Conservation (phyloP, 176 grass and related monocot genomes). For the Oryza meridionalis region DNA sequence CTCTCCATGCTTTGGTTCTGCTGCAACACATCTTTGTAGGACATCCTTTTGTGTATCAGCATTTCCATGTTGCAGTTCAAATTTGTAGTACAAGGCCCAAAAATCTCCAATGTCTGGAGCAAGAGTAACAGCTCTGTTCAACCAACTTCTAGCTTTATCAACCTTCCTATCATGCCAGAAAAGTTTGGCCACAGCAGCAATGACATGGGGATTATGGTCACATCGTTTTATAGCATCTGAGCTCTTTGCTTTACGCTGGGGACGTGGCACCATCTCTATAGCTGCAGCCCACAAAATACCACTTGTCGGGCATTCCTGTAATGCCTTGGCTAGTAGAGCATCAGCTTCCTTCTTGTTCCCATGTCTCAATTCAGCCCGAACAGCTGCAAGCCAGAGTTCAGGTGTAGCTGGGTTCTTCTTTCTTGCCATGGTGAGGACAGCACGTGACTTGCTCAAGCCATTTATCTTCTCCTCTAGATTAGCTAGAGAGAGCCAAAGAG, state of each 20-base stretch:
- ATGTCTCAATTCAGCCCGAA: slow-evolving; percentile 74
- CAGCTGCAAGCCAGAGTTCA: slow-evolving; percentile 92
- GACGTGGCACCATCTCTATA: slow-evolving; percentile 86
- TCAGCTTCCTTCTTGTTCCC: slow-evolving; percentile 89
- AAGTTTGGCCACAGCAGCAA: slow-evolving; percentile 81
- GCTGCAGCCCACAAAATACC: slow-evolving; percentile 85
- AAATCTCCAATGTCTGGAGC: slow-evolving; percentile 84
- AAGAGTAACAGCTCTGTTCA: slow-evolving; percentile 86
- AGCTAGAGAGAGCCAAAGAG: slow-evolving; percentile 87
- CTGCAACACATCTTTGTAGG: slow-evolving; percentile 69
- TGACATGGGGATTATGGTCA: slow-evolving; percentile 81
- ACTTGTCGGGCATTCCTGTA: slow-evolving; percentile 90
- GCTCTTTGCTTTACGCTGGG: slow-evolving; percentile 76
- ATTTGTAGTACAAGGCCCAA: slow-evolving; percentile 85
- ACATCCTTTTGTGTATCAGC: slow-evolving; percentile 79
- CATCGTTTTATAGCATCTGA: slow-evolving; percentile 81
- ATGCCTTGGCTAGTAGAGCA: slow-evolving; percentile 78
- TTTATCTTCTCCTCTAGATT: slow-evolving; percentile 79
- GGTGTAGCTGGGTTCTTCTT: slow-evolving; percentile 87
- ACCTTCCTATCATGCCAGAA: slow-evolving; percentile 93
- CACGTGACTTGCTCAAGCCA: slow-evolving; percentile 87
- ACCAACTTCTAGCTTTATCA: slow-evolving; percentile 85
- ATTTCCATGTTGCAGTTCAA: slow-evolving; percentile 86
- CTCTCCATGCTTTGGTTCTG: slow-evolving; percentile 88
- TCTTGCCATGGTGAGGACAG: slow-evolving; percentile 83